Evolutionary conservation across 495 filamentous ascomycete species (phyloP), one percentile per base, ranked within the genome.

Genomic region (Penicillium odoratum): DNA sequence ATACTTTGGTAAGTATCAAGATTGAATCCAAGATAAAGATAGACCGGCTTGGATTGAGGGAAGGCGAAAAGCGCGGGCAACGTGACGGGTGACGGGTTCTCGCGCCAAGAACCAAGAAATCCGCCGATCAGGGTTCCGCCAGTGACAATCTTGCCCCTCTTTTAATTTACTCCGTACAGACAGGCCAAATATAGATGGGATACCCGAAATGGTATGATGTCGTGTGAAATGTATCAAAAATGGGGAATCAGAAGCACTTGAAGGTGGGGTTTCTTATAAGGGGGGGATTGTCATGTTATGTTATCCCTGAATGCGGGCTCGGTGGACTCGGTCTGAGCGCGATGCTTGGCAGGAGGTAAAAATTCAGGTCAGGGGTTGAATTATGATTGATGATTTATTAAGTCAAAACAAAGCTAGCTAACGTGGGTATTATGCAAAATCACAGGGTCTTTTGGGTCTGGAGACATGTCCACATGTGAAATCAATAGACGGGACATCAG

Each of bases 381-480:
- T 42, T 43, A 36, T 15, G 4, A 53, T 42, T 13, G 7, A 44
- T 30, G 21, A 18, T 33, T 21, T 33, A 55, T 55, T 51, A 38
- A 18, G 38, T 56, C 21, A 56, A 2, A 21, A 36, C 33, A 48
- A 59, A 51, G 38, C 33, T 51, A 59, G 48, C 48, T 59, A 49
- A 46, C 49, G 40, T 61, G 69, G 69, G 69, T 70, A 69, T 72
- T 70, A 53, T 59, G 63, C 65, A 60, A 63, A 62, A 65, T 57
- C 48, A 69, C 53, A 64, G 36, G 53, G 45, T n/a, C n/a, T 51
- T 60, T 66, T 58, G 55, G 53, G 28, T 61, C 63, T 40, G 51
- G 54, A 49, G 57, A 51, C 55, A 63, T 57, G 57, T 61, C 63
- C 58, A 64, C 60, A 55, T 58, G 38, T 45, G 40, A 47, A 57